phyloP scores from a whole-genome alignment of 495 filamentous ascomycete genomes.

The Lasiosphaeriaceae sp. region DNA sequence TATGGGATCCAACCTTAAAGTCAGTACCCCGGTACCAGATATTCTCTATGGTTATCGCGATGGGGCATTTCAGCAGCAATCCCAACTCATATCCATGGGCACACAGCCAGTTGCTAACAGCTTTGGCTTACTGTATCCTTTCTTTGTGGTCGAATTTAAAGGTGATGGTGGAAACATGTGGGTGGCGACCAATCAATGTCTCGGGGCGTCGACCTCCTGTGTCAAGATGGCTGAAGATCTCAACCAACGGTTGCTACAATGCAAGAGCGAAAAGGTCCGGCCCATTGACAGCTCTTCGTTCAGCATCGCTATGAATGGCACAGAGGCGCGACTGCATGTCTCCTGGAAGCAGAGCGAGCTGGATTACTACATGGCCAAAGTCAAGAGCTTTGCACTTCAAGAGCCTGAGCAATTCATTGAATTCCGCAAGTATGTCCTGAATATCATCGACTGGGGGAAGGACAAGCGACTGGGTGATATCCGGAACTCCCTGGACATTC shows the following conservation, averaged over 20 bases:
- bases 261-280: slow-evolving; percentile 14
- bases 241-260: slow-evolving; percentile 18
- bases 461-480: slow-evolving; percentile 27
- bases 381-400: slow-evolving; percentile 8
- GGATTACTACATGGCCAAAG: slow-evolving; percentile 27
- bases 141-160: slow-evolving; percentile 30
- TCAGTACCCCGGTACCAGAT: slow-evolving; percentile 21
- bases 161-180: slow-evolving; percentile 22
- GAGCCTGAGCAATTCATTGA: slow-evolving; percentile 25
- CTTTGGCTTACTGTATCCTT: slow-evolving; percentile 21
- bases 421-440: slow-evolving; percentile 31
- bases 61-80: slow-evolving; percentile 5
- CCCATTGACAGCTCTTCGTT: slow-evolving; percentile 27
- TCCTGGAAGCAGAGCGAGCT: slow-evolving; percentile 3
- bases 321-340: slow-evolving; percentile 26
- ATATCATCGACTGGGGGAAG: slow-evolving; percentile 35
- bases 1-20: slow-evolving; percentile 12
- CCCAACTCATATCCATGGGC: slow-evolving; percentile 20
- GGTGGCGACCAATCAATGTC: slow-evolving; percentile 31
- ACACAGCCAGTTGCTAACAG: slow-evolving; percentile 16
- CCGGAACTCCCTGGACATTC: slow-evolving; percentile 25
- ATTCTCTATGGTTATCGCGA: slow-evolving; percentile 22
- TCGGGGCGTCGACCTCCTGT: slow-evolving; percentile 19
- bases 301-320: slow-evolving; percentile 30
- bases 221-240: slow-evolving; percentile 21